Base-by-base conservation (phyloP, 495 filamentous ascomycete species). In the Daldinia grandis region DNA sequence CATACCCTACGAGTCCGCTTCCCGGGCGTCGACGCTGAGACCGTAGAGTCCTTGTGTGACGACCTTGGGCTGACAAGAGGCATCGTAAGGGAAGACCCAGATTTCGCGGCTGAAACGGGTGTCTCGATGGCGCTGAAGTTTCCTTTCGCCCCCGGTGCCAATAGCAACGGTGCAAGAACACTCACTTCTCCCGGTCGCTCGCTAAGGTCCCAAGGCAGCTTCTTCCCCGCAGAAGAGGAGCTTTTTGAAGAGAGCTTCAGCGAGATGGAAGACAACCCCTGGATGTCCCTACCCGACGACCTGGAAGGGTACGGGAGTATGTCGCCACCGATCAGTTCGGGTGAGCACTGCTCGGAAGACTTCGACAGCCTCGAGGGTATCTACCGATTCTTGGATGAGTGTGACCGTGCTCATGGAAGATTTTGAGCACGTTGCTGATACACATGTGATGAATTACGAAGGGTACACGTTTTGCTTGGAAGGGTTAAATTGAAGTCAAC, bases 351-450 rank as follows among this genome's bases (percentile, higher is more conserved):
- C 51, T 80, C 79, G 0, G 78, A 79, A 19, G 79, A 90, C 37
- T 94, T 91, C 74, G 92, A 95, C 68, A 93, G 93, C 7, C 78
- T 92, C 15, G 91, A 96, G 71, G 95, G 94, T 0, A 93, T 98
- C 19, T 92, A 94, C 77, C 86, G 86, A 42, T 98, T 97, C 77
- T 73, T 98, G 53, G 92, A 92, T 76, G 91, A 96, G 70, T 95
- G 94, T 75, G 92, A 97, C 77, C 81, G 82, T 17, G 86, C 88
- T 44, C 79, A 78, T 56, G 83, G 80, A 55, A 68, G 57, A 33
- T 74, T 76, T 15, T 72, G 61, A 73, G 54, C 37, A 5, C 27
- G 17, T 56, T 53, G 38, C 59, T 37, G 17, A 57, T 19, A 19
- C 62, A 50, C 44, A 37, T 31, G 50, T 53, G 4, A 68, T 8